These are phyloP conservation scores for Papilionanthe hybrid DNA, from an alignment of 116 monocot species.

Conservation along the genomic window DNA sequence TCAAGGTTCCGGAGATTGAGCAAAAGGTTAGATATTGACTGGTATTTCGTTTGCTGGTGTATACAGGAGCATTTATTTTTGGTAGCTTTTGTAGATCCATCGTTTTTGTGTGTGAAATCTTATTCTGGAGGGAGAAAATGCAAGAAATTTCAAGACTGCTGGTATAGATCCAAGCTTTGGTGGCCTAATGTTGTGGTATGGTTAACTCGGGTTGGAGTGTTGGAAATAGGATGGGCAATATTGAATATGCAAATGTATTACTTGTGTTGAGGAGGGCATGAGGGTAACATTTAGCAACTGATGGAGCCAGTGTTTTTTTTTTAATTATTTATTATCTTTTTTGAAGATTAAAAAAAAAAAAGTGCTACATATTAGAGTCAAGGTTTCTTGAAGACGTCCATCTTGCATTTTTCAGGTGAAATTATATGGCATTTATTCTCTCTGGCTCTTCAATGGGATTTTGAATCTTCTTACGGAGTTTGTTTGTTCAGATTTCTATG, in stretches of 20 bases:
- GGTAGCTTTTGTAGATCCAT: background rate
- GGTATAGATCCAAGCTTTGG: background rate
- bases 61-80: background rate
- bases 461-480: background rate
- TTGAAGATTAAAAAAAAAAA: background rate
- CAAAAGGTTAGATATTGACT: constrained; percentile 25
- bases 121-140: background rate
- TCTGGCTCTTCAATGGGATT: background rate
- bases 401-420: background rate
- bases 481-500: background rate
- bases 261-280: background rate
- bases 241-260: background rate
- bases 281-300: background rate
- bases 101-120: background rate
- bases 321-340: too few relatives aligned
- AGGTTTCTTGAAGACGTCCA: background rate
- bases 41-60: background rate
- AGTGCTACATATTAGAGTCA: background rate
- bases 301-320: background rate
- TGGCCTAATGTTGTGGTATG: background rate
- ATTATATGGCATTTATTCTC: background rate
- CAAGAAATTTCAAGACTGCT: background rate
- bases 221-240: background rate
- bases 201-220: background rate
- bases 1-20: constrained; percentile 42